phyloP scores from a whole-genome alignment of 208 protist genomes.

The Leishmania arabica region DNA sequence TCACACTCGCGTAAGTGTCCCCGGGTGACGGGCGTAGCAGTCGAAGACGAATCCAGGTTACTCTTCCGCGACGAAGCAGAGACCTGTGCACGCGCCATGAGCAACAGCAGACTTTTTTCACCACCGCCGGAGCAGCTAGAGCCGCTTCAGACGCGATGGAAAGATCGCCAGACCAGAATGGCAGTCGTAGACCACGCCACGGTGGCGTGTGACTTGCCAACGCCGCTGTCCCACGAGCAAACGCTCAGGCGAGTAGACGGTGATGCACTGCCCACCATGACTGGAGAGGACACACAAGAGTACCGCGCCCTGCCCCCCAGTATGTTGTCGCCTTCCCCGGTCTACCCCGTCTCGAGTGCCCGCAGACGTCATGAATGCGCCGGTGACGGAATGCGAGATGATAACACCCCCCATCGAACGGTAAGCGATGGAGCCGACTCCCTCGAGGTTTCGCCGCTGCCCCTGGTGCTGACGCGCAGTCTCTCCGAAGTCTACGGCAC shows the following conservation, averaged over 20 bases:
- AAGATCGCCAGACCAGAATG: too few species aligned
- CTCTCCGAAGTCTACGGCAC: conserved; percentile 19
- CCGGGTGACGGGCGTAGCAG: conserved; percentile 8
- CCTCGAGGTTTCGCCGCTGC: conserved; percentile 11
- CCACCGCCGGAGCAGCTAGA: not conserved
- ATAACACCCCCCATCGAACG: not conserved
- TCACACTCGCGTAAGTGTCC: not conserved
- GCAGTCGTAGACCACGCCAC: not conserved
- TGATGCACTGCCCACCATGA: not conserved
- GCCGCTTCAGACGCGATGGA: too few species aligned
- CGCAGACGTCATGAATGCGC: not conserved
- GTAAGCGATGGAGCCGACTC: not conserved
- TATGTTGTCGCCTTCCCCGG: conserved; percentile 6
- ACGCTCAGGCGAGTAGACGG: not conserved
- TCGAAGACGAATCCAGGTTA: not conserved
- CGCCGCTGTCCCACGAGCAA: not conserved
- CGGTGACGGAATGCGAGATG: not conserved
- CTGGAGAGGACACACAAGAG: not conserved
- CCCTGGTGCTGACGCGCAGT: conserved; percentile 14
- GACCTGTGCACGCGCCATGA: not conserved
- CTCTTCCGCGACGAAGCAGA: not conserved
- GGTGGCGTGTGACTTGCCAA: not conserved
- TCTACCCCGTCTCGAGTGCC: not conserved
- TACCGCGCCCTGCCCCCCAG: not conserved
- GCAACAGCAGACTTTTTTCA: not conserved